Base-by-base conservation (phyloP, 2,329 filamentous ascomycete genomes). In the Gaeumannomyces tritici region DNA sequence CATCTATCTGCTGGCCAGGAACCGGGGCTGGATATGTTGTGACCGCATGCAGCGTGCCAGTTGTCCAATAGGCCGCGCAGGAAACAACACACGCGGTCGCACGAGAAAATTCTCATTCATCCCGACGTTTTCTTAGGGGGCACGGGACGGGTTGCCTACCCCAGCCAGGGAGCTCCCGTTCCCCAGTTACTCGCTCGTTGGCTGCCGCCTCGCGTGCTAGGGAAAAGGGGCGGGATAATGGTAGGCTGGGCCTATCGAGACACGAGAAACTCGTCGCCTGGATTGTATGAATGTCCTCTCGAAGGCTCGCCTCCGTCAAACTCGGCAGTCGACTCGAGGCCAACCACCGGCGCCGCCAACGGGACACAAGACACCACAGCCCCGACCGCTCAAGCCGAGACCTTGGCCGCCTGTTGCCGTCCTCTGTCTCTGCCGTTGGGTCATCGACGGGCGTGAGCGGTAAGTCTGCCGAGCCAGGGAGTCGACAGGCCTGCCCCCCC, bases 11-110 rank as follows among this genome's bases (percentile, higher is more conserved):
- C 29, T 58, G 56, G 29, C 56, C 56, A 58, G 56, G 56, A 31
- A 58, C 29, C n/a, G 29, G 56, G 56, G 56, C 56, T 58, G 29
- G 56, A 58, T 7, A 58, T 58, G 56, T 29, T 58, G 56, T 58
- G 56, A 58, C 56, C 56, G 29, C 29, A n/a, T 58, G 56, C 26
- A 13, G 56, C n/a, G 56, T 26, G 29, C 56, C 29, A 58, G 11
- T 29, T 33, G 29, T 35, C 56, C 56, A 58, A 58, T 58, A 33
- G 56, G 29, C 27, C 28, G 24, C 29, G 27, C 56, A 58, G 42
- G 56, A n/a, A 58, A 27, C 56, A 35, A 24, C 28, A 31, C 56
- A 58, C 56, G 21, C 56, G 11, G 56, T 58, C 29, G 56, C 28
- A 58, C 56, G n/a, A 58, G 13, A 26, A 58, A 58, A 58, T 58